Evolutionary conservation across 2,329 filamentous ascomycete genomes (phyloP).

Genomic region (Sclerotinia sclerotiorum): DNA sequence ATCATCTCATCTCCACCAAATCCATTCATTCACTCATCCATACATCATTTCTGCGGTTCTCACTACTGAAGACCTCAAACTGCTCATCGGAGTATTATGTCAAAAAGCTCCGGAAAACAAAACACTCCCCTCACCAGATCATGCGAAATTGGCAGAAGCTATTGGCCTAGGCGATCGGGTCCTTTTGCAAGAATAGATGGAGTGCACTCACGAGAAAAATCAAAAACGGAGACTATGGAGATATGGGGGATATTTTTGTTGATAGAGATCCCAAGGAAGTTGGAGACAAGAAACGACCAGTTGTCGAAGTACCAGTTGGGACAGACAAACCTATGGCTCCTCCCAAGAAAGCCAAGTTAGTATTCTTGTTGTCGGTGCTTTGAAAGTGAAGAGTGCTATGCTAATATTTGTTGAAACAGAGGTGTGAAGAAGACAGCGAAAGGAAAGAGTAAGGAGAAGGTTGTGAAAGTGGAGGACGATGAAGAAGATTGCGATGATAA

Average conservation of each 20-base stretch:
- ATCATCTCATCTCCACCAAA: neutral
- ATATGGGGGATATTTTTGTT: neutral
- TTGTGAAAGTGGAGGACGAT: neutral
- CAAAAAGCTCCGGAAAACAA: neutral
- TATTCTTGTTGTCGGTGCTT: neutral
- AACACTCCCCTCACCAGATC: neutral
- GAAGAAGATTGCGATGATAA: neutral
- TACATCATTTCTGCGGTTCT: neutral
- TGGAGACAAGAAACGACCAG: neutral
- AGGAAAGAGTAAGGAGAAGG: neutral
- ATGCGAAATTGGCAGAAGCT: neutral
- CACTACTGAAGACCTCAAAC: neutral
- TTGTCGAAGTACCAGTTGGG: neutral
- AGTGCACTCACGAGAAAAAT: neutral
- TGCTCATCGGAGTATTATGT: neutral
- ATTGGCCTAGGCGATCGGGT: neutral
- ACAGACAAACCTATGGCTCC: neutral
- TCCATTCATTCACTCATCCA: too few species aligned
- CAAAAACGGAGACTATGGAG: neutral
- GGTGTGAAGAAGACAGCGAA: neutral
- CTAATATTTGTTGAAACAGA: neutral
- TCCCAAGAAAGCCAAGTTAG: neutral
- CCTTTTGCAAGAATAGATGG: neutral
- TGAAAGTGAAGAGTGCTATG: neutral
- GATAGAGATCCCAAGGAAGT: neutral